Evolutionary conservation across 2,329 filamentous ascomycete species (phyloP).

Genomic region (Hirsutella thompsonii): DNA sequence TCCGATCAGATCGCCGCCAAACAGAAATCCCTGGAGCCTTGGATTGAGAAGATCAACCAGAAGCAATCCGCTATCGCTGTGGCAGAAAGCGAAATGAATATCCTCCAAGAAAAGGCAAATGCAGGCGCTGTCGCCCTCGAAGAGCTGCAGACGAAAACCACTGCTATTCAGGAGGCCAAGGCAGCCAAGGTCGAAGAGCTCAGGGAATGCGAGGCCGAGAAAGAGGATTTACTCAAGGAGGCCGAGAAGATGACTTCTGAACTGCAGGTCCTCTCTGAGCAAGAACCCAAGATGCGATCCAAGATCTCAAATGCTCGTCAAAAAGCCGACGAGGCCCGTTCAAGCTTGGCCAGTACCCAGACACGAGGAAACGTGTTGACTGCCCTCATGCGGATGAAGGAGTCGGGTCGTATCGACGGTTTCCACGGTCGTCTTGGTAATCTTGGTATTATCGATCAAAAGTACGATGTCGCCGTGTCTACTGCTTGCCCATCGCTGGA

Average conservation of each 20-base stretch:
- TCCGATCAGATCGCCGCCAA: slow-evolving; percentile 87
- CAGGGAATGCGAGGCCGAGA: slow-evolving; percentile 61
- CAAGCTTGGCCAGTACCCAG: slow-evolving; percentile 78
- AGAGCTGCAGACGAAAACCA: slow-evolving; percentile 71
- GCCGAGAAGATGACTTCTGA: slow-evolving; percentile 58
- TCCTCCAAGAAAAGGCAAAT: slow-evolving; percentile 79
- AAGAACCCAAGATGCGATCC: slow-evolving; percentile 70
- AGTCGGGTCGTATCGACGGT: slow-evolving; percentile 91
- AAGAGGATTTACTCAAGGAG: slow-evolving; percentile 61
- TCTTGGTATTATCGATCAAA: slow-evolving; percentile 81
- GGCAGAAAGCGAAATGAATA: slow-evolving; percentile 86
- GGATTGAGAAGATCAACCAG: slow-evolving; percentile 93
- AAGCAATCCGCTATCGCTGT: slow-evolving; percentile 91
- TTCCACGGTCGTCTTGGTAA: slow-evolving; percentile 95
- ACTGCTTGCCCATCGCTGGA: slow-evolving; percentile 86
- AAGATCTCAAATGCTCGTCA: slow-evolving; percentile 84
- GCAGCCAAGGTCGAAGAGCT: slow-evolving; percentile 61
- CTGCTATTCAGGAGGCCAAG: slow-evolving; percentile 57
- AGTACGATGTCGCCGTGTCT: slow-evolving; percentile 96
- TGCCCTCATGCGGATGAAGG: slow-evolving; percentile 85
- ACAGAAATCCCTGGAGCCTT: slow-evolving; percentile 89
- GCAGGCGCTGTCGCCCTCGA: slow-evolving; percentile 73
- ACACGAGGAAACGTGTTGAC: slow-evolving; percentile 87
- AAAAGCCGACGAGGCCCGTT: slow-evolving; percentile 90
- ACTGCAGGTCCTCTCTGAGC: slow-evolving; percentile 55